Evolutionary conservation across 495 filamentous ascomycete species (phyloP).

Genomic region (Penicillium goetzii): DNA sequence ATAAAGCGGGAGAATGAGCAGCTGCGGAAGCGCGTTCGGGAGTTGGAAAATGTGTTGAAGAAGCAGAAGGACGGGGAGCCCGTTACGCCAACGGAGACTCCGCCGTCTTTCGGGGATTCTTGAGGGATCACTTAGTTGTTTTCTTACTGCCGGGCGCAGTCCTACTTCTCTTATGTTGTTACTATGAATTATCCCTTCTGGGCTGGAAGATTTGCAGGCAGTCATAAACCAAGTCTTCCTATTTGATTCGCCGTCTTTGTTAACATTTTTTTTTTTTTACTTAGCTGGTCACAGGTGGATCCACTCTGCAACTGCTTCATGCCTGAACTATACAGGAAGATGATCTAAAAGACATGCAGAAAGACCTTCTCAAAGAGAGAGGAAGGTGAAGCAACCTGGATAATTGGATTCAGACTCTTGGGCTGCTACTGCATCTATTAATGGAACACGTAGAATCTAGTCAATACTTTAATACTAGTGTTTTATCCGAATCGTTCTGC

Average conservation of each 20-base stretch:
- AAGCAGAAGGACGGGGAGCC: constrained; percentile 26
- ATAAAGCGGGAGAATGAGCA: constrained; percentile 81
- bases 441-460: too few species aligned
- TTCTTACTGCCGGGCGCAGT: constrained; percentile 13
- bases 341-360: too few species aligned
- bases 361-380: too few species aligned
- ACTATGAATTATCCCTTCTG: constrained; percentile 4
- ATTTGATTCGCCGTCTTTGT: constrained; percentile 1
- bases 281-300: not conserved
- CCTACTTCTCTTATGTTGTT: not conserved
- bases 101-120: not conserved
- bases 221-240: constrained; percentile 17
- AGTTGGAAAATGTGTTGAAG: constrained; percentile 61
- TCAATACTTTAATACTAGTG: not conserved
- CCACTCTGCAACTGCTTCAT: too few species aligned
- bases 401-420: too few species aligned
- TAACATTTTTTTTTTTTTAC: not conserved
- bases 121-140: not conserved
- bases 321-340: too few species aligned
- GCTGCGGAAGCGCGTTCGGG: constrained; percentile 71
- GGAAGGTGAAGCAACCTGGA: too few species aligned
- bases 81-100: not conserved
- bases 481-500: not conserved
- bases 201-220: constrained; percentile 24
- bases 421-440: too few species aligned